Conservation (phyloP, 371 early-diverging fungal species). For the Lichtheimia hyalospora region DNA sequence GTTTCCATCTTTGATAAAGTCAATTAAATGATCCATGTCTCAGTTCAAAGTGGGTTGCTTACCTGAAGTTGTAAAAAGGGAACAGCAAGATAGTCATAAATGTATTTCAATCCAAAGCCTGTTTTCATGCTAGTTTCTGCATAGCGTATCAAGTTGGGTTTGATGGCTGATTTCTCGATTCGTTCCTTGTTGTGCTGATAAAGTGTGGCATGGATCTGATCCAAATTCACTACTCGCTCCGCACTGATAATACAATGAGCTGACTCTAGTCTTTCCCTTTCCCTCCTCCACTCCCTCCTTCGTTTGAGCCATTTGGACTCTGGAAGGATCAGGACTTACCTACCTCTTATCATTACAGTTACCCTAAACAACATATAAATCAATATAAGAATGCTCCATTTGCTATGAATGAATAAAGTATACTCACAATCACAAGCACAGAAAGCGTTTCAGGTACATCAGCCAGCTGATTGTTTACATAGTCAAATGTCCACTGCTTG, state of each 20-base stretch:
- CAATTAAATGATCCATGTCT: not conserved
- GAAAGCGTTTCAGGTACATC: slow-evolving; percentile 58
- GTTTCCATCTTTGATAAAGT: slow-evolving; percentile 48
- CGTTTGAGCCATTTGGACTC: not conserved
- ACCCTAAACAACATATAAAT: slow-evolving; percentile 24
- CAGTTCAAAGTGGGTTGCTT: not conserved
- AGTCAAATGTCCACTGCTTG: slow-evolving; percentile 68
- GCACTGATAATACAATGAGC: slow-evolving; percentile 1
- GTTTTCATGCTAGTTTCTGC: slow-evolving; percentile 61
- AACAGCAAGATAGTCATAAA: slow-evolving; percentile 62
- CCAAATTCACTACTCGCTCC: slow-evolving; percentile 34
- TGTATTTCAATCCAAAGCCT: slow-evolving; percentile 62
- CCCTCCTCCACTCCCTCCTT: not conserved
- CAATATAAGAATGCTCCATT: not conserved
- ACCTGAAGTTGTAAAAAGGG: slow-evolving; percentile 66
- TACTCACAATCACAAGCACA: slow-evolving; percentile 56
- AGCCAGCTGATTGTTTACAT: slow-evolving; percentile 48
- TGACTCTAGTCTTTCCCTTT: not conserved
- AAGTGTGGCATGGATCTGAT: slow-evolving; percentile 38
- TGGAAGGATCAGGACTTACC: slow-evolving; percentile 5
- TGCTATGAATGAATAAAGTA: not conserved
- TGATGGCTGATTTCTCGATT: slow-evolving; percentile 40
- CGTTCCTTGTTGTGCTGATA: slow-evolving; percentile 46
- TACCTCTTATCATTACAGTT: slow-evolving; percentile 53
- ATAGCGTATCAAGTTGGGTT: slow-evolving; percentile 63